Percentiles rank a stretch among this genome's conserved stretches.
phyloP scores from a whole-genome alignment of 345 rosid genomes.

The Draba incana region DNA sequence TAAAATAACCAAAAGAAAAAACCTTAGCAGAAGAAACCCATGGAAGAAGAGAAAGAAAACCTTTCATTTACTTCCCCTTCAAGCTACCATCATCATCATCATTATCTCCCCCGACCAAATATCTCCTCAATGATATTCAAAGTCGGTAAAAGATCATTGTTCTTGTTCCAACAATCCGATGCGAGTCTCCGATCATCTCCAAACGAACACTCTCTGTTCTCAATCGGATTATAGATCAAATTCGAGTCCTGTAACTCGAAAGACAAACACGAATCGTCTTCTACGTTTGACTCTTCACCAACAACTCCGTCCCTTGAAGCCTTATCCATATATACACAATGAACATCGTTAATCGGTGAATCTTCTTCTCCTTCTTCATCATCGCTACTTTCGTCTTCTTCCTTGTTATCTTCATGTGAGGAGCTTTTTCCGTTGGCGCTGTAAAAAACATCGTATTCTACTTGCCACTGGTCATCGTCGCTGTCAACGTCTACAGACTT shows the following conservation, averaged over 20 bases:
- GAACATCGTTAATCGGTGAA: constrained; percentile 10
- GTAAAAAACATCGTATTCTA: constrained; percentile 27
- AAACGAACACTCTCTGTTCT: constrained; percentile 35
- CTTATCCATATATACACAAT: constrained; percentile 30
- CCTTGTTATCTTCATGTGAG: constrained; percentile 39
- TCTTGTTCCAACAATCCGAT: constrained; percentile 44
- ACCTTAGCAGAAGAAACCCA: not conserved
- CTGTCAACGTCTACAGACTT: constrained; percentile 58
- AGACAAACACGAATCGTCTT: constrained; percentile 61
- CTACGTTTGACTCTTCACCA: constrained; percentile 28
- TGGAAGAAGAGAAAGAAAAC: not conserved
- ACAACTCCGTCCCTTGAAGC: constrained; percentile 22
- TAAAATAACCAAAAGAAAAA: not conserved
- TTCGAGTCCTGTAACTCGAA: constrained; percentile 53
- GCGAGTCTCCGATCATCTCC: constrained; percentile 46
- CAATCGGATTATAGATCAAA: constrained; percentile 25
- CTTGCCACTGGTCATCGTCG: constrained; percentile 83
- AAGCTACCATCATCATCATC: constrained; percentile 12
- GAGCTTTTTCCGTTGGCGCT: constrained; percentile 16
- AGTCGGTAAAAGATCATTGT: constrained; percentile 63
- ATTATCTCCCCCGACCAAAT: constrained; percentile 45
- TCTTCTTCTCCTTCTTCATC: constrained; percentile 28
- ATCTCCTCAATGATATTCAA: constrained; percentile 75
- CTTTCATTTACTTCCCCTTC: constrained; percentile 32
- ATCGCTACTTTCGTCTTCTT: constrained; percentile 35